phyloP scores from a whole-genome alignment of 305 asterid species.

The Coffea humblotiana region DNA sequence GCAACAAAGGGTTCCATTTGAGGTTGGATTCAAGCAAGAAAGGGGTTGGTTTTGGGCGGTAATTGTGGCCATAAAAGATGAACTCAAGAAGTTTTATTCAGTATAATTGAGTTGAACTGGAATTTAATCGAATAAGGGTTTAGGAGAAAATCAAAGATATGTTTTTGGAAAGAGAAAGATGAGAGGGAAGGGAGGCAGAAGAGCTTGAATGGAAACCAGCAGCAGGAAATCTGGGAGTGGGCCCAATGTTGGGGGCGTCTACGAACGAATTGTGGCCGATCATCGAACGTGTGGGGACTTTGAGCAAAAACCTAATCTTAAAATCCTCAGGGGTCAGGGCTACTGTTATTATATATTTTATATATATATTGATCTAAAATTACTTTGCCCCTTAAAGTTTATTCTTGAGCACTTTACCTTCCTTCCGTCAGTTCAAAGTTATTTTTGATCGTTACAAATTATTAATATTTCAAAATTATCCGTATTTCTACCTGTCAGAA shows the following conservation, averaged over 20 bases:
- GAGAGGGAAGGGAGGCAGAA: not conserved
- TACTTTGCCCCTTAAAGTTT: too few relatives aligned
- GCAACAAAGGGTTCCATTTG: constrained; percentile 21
- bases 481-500: too few relatives aligned
- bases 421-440: too few relatives aligned
- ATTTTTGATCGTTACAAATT: too few relatives aligned
- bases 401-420: too few relatives aligned
- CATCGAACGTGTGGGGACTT: not conserved
- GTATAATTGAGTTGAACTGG: not conserved
- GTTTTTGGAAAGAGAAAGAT: not conserved
- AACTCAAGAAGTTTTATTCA: not conserved
- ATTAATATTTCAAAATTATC: too few relatives aligned
- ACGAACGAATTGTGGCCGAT: constrained; percentile 1
- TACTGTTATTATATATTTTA: too few relatives aligned
- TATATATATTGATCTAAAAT: too few relatives aligned
- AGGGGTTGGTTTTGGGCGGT: not conserved
- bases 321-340: too few relatives aligned
- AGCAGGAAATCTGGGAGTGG: constrained; percentile 1
- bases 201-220: constrained; percentile 8
- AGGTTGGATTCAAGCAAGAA: constrained; percentile 17
- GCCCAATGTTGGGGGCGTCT: not conserved
- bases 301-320: too few relatives aligned
- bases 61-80: not conserved
- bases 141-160: too few relatives aligned
- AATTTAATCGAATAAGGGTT: not conserved